Evolutionary conservation across 768 basidiomycete species (phyloP), one percentile per base, ranked within the genome.

Genomic region (Coprinopsis cinerea): DNA sequence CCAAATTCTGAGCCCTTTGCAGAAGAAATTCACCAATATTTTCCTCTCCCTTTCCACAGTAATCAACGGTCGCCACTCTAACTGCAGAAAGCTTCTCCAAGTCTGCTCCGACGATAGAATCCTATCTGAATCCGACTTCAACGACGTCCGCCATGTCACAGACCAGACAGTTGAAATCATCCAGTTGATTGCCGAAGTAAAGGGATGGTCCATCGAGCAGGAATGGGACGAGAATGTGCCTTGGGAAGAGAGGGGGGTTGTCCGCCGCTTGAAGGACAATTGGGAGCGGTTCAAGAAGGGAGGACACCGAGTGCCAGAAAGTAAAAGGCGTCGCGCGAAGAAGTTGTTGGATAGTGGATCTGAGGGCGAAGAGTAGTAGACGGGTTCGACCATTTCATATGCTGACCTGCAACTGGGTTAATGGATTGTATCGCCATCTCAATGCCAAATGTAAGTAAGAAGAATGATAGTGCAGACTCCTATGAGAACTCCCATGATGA

Each of bases 11-110:
- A 43, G 24, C 18, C 24, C 17, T 10, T n/a, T 25, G 11, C 30
- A 92, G 86, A 83, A 73, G 66, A 73, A 67, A 40, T 81, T 93
- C 54, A 59, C 67, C 3, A 97, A 97, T 64, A 73, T 84, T 44
- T 99, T 83, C 67, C 73, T 95, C 48, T 97, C 94, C 0, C 71
- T 95, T 10, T 96, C 94, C 1, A 89, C 85, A 0, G 81, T 78
- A 50, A 89, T 95, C 58, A 95, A 95, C 53, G 70, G 78, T 18
- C 82, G 86, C 34, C 85, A 87, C 5, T 66, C 74, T 4, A 78
- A 78, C 34, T 78, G 88, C 52, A 69, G 71, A 32, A 68, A 74
- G 1, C 74, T 97, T 17, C 85, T 95, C 44, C 66, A 74, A 36
- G 70, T 74, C 0, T 87, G 84, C 55, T 69, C 80, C 43, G 67